phyloP scores from a whole-genome alignment of 73 alveolate species.

The Paramecium sexaurelia region DNA sequence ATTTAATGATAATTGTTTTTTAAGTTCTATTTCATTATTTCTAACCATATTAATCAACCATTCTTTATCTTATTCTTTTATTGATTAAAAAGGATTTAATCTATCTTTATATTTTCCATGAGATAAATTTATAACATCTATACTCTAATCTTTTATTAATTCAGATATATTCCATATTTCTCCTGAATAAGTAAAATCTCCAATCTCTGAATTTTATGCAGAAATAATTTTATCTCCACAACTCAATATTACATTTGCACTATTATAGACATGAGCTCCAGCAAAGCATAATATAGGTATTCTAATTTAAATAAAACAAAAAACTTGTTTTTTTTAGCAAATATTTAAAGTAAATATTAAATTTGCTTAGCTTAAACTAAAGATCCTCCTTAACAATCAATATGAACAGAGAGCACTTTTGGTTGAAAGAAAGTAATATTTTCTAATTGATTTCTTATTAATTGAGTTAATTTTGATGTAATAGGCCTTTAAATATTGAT shows the following conservation, averaged over 20 bases:
- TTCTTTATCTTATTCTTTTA: neutral
- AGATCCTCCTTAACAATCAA: conserved; percentile 30
- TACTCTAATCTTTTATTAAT: neutral
- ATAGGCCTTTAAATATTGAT: neutral
- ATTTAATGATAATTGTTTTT: neutral
- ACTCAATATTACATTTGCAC: conserved; percentile 58
- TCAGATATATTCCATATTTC: neutral
- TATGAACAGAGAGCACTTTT: neutral
- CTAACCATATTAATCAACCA: neutral
- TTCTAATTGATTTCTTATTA: neutral
- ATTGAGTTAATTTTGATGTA: conserved; percentile 4
- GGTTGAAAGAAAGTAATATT: neutral
- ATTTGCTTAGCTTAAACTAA: conserved; percentile 23
- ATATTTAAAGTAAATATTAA: neutral
- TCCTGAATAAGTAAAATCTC: neutral
- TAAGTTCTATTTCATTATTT: neutral
- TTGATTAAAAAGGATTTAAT: neutral
- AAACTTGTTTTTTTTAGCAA: neutral
- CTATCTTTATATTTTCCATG: conserved; percentile 8
- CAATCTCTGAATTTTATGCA: conserved; percentile 30
- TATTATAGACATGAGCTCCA: conserved; percentile 61
- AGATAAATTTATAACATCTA: neutral
- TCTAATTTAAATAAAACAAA: neutral
- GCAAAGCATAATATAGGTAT: conserved; percentile 61
- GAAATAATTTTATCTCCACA: conserved; percentile 61